phyloP scores from a whole-genome alignment of 441 rosid genomes.

The Sinapis alba region DNA sequence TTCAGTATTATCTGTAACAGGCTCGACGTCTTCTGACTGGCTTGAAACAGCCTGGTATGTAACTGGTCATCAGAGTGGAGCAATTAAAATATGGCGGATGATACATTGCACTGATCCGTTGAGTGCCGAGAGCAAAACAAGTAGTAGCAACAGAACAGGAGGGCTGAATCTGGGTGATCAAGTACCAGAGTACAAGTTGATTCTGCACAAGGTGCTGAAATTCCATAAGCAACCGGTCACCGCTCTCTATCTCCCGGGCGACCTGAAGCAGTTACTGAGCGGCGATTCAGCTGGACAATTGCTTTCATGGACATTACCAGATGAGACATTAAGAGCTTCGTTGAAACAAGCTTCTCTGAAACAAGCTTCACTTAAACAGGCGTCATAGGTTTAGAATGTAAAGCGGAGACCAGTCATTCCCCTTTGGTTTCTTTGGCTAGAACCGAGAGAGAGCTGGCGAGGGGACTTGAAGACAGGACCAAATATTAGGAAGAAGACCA shows the following conservation, averaged over 20 bases:
- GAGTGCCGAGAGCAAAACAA: constrained; percentile 51
- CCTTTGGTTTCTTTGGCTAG: constrained; percentile 35
- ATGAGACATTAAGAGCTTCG: constrained; percentile 71
- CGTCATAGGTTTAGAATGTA: constrained; percentile 30
- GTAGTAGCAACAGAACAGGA: constrained; percentile 50
- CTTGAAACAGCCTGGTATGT: constrained; percentile 90
- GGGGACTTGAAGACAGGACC: constrained; percentile 29
- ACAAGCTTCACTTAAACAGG: constrained; percentile 36
- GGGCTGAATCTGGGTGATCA: constrained; percentile 69
- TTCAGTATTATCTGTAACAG: constrained; percentile 85
- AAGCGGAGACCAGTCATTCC: constrained; percentile 24
- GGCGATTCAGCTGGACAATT: constrained; percentile 94
- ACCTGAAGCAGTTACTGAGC: constrained; percentile 91
- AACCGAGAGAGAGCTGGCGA: constrained; percentile 37
- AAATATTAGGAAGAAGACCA: constrained; percentile 33
- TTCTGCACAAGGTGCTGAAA: constrained; percentile 86
- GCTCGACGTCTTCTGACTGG: constrained; percentile 94
- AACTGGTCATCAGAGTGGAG: constrained; percentile 99
- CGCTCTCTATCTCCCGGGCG: constrained; percentile 76
- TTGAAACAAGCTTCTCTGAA: constrained; percentile 50
- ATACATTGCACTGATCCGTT: constrained; percentile 69
- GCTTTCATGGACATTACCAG: constrained; percentile 87
- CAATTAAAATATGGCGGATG: constrained; percentile 98
- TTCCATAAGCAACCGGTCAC: constrained; percentile 91
- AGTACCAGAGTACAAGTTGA: constrained; percentile 80